These are phyloP conservation scores for Colletotrichum sp. DNA, from an alignment of 2,329 filamentous ascomycete genomes.

Conservation along the genomic window DNA sequence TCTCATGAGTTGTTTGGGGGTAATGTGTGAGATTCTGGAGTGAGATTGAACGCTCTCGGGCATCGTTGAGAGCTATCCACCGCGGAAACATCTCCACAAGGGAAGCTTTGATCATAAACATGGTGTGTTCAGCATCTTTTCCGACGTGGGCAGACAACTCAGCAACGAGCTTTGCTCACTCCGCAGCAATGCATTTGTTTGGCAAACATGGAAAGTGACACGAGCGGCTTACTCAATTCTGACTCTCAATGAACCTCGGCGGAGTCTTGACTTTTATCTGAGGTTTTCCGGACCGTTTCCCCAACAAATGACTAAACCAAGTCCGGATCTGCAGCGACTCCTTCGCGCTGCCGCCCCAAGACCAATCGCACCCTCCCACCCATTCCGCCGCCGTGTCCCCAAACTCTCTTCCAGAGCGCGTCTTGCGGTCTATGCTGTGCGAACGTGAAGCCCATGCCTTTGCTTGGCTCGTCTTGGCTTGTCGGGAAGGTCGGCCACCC, in stretches of 20 bases:
- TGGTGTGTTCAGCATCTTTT: background rate
- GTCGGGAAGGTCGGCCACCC: background rate
- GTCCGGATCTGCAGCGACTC: background rate
- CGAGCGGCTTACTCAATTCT: background rate
- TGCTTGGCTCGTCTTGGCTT: background rate
- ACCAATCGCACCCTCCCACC: background rate
- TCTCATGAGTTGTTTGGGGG: background rate
- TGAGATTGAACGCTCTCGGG: background rate
- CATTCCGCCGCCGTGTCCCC: background rate
- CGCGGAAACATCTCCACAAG: background rate
- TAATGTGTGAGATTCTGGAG: background rate
- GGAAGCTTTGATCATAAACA: background rate
- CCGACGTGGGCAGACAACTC: background rate
- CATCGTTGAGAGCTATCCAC: background rate
- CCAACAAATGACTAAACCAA: background rate
- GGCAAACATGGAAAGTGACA: background rate
- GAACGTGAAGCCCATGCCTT: background rate
- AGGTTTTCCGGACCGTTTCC: background rate
- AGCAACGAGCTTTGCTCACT: background rate
- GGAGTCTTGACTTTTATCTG: background rate
- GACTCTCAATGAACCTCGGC: background rate
- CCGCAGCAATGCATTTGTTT: background rate
- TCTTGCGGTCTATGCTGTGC: background rate
- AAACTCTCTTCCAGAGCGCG: background rate
- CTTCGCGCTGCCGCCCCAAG: background rate